A percentile compares a stretch with the other conserved stretches of the same genome.
These are phyloP conservation scores for Hemisphaericaspora xylofermentans DNA, from an alignment of 1,139 yeast species.

Conservation along the genomic window DNA sequence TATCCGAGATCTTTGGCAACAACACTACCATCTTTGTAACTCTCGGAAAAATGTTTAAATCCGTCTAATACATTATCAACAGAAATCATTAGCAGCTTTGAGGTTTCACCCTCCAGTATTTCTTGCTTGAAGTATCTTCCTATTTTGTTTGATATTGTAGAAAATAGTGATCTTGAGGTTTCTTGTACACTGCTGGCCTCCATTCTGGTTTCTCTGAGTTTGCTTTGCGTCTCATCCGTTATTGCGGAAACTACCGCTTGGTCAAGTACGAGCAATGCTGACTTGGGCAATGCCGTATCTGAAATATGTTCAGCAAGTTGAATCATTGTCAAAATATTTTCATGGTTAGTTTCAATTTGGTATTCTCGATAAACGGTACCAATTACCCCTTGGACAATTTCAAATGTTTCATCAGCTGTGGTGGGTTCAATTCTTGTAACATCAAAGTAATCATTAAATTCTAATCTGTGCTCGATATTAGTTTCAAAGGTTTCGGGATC, in stretches of 20 bases:
- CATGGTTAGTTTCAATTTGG: not conserved
- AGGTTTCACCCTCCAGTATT: not conserved
- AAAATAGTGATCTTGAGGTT: not conserved
- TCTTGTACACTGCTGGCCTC: too few species aligned
- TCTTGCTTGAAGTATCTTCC: not conserved
- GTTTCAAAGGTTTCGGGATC: not conserved
- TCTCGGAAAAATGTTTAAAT: not conserved
- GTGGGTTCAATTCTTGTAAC: not conserved
- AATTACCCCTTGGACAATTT: not conserved
- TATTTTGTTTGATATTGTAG: not conserved
- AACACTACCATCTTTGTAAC: not conserved
- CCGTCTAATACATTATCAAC: not conserved
- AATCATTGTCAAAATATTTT: not conserved
- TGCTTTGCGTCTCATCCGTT: not conserved
- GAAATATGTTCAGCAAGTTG: not conserved
- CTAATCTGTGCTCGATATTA: not conserved
- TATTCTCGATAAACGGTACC: not conserved
- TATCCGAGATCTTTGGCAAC: not conserved
- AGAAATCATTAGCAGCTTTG: not conserved
- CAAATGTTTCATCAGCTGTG: not conserved
- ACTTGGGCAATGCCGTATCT: not conserved
- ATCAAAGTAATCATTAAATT: not conserved
- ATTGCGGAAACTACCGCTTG: not conserved
- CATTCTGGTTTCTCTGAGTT: not conserved
- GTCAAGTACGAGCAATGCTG: not conserved